Base-by-base conservation (phyloP, 345 rosid species). In the Eutrema heterophyllum region DNA sequence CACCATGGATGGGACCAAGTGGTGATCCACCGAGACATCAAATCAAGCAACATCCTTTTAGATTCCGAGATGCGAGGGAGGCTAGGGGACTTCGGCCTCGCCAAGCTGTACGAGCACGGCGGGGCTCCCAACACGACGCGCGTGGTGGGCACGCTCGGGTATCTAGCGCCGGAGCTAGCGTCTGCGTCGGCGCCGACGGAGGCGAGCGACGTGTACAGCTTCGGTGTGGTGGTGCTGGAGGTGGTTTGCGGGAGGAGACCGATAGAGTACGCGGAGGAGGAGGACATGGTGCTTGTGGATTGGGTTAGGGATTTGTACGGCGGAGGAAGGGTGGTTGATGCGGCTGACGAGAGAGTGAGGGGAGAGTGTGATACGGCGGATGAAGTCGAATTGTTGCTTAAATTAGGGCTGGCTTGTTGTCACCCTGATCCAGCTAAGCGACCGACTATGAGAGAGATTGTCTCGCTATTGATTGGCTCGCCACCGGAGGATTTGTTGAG, bases 1-100 rank as follows among this genome's bases (percentile, higher is more conserved):
- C 98, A 93, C 83, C 85, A 86, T 21, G 96, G 98, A 3, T 90
- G 98, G 97, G 96, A 93, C 45, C 87, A 93, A 73, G 92, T 90
- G 1, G 98, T 93, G 40, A 78, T 93, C 6, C 97, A 88, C 64
- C 71, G 98, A 72, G 98, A 93, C 46, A 87, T 93, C 51, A 93
- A 90, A 52, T 86, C 98, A 2, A 86, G 98, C 74, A 93, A 93
- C 83, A 81, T 93, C 36, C 76, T 88, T 69, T 57, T 93, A 5
- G 98, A 93, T 55, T 70, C 86, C 1, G 97, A 88, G 4, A 90
- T 88, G 98, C 83, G 97, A 48, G 97, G 95, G 16, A 70, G 92
- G 61, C 62, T 93, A 0, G 97, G 97, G 4, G 98, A 93, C 64
- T 93, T 93, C n/a, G 97, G 98, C 3, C 82, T 93, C 0, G 97